Base-by-base conservation (phyloP, 176 grass and related monocot genomes). In the Tillandsia leiboldiana region DNA sequence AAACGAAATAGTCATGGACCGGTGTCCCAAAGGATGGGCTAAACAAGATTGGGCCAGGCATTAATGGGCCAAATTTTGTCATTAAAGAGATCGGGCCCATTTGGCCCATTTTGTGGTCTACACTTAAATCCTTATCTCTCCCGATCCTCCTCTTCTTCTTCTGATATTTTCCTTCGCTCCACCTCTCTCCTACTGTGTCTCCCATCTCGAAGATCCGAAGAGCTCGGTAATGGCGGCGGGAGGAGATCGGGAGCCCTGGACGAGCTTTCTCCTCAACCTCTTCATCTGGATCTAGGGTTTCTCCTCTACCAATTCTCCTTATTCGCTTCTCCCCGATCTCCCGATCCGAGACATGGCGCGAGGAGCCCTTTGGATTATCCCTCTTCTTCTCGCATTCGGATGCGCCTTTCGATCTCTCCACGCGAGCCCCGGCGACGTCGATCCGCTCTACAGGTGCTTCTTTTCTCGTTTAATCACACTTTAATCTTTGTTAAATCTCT, bases 361-460 rank as follows among this genome's bases (percentile, higher is more conserved):
- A 28, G 63, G 64, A 14, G 53, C 58, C 48, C 18, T 48, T 64
- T 72, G 71, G 47, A 50, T 59, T 70, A 42, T 88, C 69, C 51
- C 75, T 54, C 75, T 77, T 8, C 71, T 86, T 65, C 14, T 89
- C 6, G 71, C 71, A 24, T 69, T 87, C 59, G 88, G 69, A 50
- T 76, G 42, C 17, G 33, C 62, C 18, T 27, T 92, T 47, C 51
- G 57, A 68, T 65, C 57, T 50, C 76, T 92, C 57, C 77, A 88
- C 17, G 92, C 88, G 48, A 96, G 86, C 61, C 71, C 76, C 33
- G 89, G 93, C 7, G 93, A 97, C 69, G 73, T 63, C 68, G 81
- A 97, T 80, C 89, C 77, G 54, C 51, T 49, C 58, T 97, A 97
- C 76, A 81, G 93, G 93, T 97, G 70, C 77, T 54, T 29, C 51